These are phyloP conservation scores for Physcomitrium patens DNA, from an alignment of 225 moss, liverwort and hornwort genomes.

Conservation along the genomic window DNA sequence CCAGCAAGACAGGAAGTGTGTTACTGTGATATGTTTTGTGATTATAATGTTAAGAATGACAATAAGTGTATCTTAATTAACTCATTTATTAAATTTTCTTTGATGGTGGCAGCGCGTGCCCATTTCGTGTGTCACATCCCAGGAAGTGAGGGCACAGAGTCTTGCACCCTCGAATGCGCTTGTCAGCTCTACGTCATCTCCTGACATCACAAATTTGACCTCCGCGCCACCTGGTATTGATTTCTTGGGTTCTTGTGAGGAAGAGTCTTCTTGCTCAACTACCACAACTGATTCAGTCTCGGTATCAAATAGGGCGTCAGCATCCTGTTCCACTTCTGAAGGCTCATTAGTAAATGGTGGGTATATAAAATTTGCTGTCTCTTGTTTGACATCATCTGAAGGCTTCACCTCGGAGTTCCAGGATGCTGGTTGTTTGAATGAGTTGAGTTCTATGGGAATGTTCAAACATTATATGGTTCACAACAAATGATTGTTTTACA, in stretches of 20 bases:
- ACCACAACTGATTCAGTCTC: slow-evolving; percentile 27
- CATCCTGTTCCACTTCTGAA: slow-evolving; percentile 52
- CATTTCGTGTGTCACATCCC: slow-evolving; percentile 64
- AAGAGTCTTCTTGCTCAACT: slow-evolving; percentile 56
- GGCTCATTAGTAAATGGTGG: slow-evolving; percentile 50
- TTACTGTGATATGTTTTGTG: neutral
- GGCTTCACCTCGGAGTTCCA: slow-evolving; percentile 3
- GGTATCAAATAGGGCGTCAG: slow-evolving; percentile 59
- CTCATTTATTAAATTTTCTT: slow-evolving; percentile 23
- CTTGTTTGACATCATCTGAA: slow-evolving; percentile 3
- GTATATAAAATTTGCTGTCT: slow-evolving; percentile 24
- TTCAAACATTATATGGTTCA: neutral
- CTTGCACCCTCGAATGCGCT: slow-evolving; percentile 13
- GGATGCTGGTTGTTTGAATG: neutral
- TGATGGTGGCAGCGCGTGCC: slow-evolving; percentile 75
- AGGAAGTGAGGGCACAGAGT: slow-evolving; percentile 39
- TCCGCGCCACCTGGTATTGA: slow-evolving; percentile 49
- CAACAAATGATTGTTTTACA: neutral
- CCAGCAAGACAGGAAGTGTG: neutral
- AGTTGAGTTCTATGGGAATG: neutral
- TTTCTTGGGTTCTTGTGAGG: slow-evolving; percentile 57
- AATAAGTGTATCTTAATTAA: neutral
- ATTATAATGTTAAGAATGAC: neutral
- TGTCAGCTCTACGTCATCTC: slow-evolving; percentile 49
- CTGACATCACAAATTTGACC: slow-evolving; percentile 43